Evolutionary conservation across 1,284 basidiomycete genomes (phyloP).

Genomic region (Rhodotorula sp.): DNA sequence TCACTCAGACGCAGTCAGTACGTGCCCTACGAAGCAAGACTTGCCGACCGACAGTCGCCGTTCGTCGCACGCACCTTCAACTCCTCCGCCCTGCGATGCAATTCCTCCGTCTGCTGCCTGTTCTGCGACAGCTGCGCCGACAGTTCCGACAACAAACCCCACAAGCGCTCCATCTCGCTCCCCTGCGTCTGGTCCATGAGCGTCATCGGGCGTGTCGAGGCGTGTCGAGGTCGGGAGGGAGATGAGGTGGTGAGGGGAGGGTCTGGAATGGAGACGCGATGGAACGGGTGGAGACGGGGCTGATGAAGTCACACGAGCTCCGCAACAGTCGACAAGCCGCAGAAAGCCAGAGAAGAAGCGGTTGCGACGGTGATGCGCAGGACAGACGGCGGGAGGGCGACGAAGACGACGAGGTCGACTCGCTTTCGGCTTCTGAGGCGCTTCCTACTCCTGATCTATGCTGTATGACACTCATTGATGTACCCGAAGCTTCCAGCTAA

Average conservation of each 20-base stretch:
- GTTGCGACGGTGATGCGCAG: too few species aligned
- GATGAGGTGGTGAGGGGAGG: background rate
- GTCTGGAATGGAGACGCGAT: background rate
- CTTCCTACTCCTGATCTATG: too few species aligned
- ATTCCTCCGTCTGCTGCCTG: slow-evolving; percentile 67
- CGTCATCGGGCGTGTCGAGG: slow-evolving; percentile 5
- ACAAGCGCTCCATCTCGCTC: slow-evolving; percentile 37
- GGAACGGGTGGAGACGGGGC: background rate
- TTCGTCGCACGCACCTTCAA: slow-evolving; percentile 64
- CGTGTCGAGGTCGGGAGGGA: background rate
- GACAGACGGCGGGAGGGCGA: too few species aligned
- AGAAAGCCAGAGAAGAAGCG: too few species aligned
- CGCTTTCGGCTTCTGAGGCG: too few species aligned
- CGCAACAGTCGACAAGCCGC: too few species aligned
- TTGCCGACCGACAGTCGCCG: background rate
- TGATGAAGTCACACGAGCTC: too few species aligned
- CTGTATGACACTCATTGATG: too few species aligned
- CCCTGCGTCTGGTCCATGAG: slow-evolving; percentile 25
- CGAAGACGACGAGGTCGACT: too few species aligned
- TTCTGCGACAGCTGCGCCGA: slow-evolving; percentile 84
- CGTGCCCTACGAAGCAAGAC: background rate
- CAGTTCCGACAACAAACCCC: slow-evolving; percentile 41
- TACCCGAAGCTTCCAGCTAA: too few species aligned
- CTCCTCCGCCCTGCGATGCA: slow-evolving; percentile 70
- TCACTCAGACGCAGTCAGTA: background rate